These are phyloP conservation scores for Mallotus japonicus DNA, from an alignment of 441 rosid genomes.

Conservation along the genomic window DNA sequence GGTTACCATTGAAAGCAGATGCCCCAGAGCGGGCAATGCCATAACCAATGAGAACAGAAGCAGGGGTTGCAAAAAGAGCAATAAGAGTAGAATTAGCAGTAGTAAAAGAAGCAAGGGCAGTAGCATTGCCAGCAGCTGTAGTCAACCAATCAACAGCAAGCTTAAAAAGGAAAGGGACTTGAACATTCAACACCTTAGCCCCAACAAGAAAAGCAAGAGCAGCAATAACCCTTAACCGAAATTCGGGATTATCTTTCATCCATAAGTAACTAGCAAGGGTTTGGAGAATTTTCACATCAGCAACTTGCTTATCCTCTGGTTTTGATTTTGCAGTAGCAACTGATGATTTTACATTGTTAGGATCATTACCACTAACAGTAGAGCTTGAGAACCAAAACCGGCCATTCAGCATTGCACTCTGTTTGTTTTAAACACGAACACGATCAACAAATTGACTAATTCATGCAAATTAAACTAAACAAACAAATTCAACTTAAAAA, in stretches of 20 bases:
- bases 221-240: slow-evolving; percentile 69
- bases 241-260: slow-evolving; percentile 78
- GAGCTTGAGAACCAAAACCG: slow-evolving; percentile 51
- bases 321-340: slow-evolving; percentile 4
- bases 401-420: slow-evolving; percentile 41
- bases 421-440: slow-evolving; percentile 3
- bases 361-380: slow-evolving; percentile 28
- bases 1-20: slow-evolving; percentile 77
- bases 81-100: slow-evolving; percentile 54
- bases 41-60: slow-evolving; percentile 76
- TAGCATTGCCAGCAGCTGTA: slow-evolving; percentile 51
- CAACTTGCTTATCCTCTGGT: slow-evolving; percentile 29
- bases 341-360: slow-evolving; percentile 15
- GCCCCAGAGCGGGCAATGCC: slow-evolving; percentile 84
- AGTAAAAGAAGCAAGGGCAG: slow-evolving; percentile 47
- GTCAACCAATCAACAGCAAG: slow-evolving; percentile 79
- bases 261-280: slow-evolving; percentile 69
- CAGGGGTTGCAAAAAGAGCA: slow-evolving; percentile 75
- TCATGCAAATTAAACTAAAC: background rate
- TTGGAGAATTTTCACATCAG: slow-evolving; percentile 69
- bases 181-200: slow-evolving; percentile 82
- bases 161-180: slow-evolving; percentile 93
- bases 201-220: slow-evolving; percentile 80
- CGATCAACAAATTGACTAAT: background rate
- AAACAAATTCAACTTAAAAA: background rate